Conservation (phyloP, 805 yeast genomes). For the Saccharomyces kudriavzevii region DNA sequence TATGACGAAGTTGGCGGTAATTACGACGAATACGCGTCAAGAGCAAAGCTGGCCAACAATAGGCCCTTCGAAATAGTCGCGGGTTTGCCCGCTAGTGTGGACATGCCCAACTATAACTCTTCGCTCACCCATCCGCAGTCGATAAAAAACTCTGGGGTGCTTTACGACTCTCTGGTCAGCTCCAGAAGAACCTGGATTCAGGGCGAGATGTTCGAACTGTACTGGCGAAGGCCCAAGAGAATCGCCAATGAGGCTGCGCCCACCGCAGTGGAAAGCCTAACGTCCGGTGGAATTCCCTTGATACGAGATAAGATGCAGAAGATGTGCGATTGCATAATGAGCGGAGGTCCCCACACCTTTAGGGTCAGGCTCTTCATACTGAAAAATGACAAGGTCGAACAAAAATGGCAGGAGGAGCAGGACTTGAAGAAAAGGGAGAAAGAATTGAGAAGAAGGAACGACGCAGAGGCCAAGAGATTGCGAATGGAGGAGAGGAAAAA, state of each 20-base stretch:
- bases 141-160: conserved; percentile 62
- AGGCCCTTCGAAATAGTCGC: conserved; percentile 59
- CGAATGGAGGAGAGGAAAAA: conserved; percentile 23
- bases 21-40: conserved; percentile 9
- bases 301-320: conserved; percentile 79
- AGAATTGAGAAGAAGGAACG: conserved; percentile 31
- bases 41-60: conserved; percentile 2
- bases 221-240: conserved; percentile 65
- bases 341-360: conserved; percentile 77
- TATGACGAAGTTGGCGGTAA: conserved; percentile 3
- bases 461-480: conserved; percentile 27
- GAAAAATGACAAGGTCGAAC: conserved; percentile 67
- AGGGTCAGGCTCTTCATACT: conserved; percentile 73
- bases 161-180: conserved; percentile 60
- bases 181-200: conserved; percentile 65
- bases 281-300: conserved; percentile 4
- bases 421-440: conserved; percentile 30
- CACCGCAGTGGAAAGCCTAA: background rate
- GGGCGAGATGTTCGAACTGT: conserved; percentile 62
- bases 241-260: conserved; percentile 35
- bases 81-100: conserved; percentile 59
- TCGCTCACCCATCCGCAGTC: conserved; percentile 58
- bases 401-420: conserved; percentile 36
- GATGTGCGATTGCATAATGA: conserved; percentile 64
- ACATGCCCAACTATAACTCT: conserved; percentile 46